Base-by-base conservation (phyloP, 2,329 filamentous ascomycete genomes). In the Thielaviopsis punctulata region DNA sequence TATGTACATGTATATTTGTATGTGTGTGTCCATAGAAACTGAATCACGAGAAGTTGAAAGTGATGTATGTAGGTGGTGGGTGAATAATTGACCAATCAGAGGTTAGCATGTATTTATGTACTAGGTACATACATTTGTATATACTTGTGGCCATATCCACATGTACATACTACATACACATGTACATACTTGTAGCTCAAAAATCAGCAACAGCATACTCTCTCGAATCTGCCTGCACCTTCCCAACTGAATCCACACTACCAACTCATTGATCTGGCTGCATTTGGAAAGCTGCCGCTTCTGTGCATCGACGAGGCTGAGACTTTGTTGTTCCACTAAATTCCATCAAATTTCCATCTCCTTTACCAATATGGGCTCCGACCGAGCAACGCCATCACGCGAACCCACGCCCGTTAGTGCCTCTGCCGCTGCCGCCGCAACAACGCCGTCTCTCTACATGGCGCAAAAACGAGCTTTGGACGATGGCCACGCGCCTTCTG, bases 391-490 rank as follows among this genome's bases (percentile, higher is more conserved):
- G 21, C 55, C 55, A 33, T 53, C 49, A 30, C 43, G 51, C 19
- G 50, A 52, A 47, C 22, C 50, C 24, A 52, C 44, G 3, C 43
- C 50, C 36, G 36, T 41, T 7, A 18, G 36, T 7, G 18, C 36
- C 9, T 5, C 36, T 41, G 21, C 46, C 24, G 25, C 27, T 5
- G 58, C 43, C n/a, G 19, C 27, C 2, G 25, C 30, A 18, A 19
- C 66, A 18, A 70, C 66, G 6, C 66, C 69, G 24, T 63, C 62
- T 21, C 66, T 72, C 49, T 71, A 71, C 9, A 67, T 82, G 22
- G 77, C 80, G 3, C 74, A 82, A 61, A 84, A 84, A 60, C 79
- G 81, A 55, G 68, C 71, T 21, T 70, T 83, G 25, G 81, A 84
- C 56, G 82, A 85, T 59, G 78, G 78, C 61, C 80, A 88, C 64